phyloP scores from a whole-genome alignment of 192 early-diverging fungal genomes.

The Entomortierella chlamydospora region DNA sequence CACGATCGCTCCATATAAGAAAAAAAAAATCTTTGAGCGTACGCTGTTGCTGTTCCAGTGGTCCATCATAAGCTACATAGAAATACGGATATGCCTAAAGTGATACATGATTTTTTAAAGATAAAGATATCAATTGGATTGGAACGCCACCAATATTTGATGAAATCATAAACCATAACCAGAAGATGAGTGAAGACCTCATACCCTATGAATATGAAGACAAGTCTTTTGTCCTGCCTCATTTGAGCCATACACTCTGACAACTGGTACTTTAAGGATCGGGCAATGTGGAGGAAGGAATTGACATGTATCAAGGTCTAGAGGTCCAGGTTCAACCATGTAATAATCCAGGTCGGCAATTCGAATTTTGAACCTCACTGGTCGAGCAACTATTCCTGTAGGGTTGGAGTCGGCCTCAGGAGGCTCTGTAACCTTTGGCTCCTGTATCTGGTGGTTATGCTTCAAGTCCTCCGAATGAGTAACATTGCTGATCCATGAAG shows the following conservation, averaged over 20 bases:
- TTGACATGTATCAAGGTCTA: slow-evolving; percentile 45
- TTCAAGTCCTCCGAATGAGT: neutral
- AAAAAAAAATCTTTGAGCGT: too few relatives aligned
- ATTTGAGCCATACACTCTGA: slow-evolving; percentile 87
- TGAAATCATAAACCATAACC: neutral
- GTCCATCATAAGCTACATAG: slow-evolving; percentile 77
- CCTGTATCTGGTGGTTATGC: neutral
- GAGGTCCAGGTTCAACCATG: slow-evolving; percentile 57
- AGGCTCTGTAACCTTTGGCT: neutral
- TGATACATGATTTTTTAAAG: neutral
- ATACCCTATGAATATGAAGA: slow-evolving; percentile 87
- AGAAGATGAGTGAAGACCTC: neutral
- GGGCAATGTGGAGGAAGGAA: slow-evolving; percentile 58
- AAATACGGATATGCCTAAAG: slow-evolving; percentile 82
- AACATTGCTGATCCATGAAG: neutral
- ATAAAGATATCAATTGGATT: neutral
- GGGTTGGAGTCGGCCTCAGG: neutral
- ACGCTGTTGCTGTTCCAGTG: slow-evolving; percentile 32
- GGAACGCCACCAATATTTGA: slow-evolving; percentile 8
- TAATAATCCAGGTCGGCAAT: slow-evolving; percentile 77
- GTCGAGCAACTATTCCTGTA: neutral
- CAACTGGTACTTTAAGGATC: slow-evolving; percentile 69
- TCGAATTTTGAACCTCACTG: slow-evolving; percentile 56
- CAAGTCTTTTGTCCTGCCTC: slow-evolving; percentile 76
- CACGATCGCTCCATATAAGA: too few relatives aligned